A percentile compares a stretch with the other conserved stretches of the same genome.
These are phyloP conservation scores for Xylaria nigripes DNA, from an alignment of 495 filamentous ascomycete genomes.

Conservation along the genomic window DNA sequence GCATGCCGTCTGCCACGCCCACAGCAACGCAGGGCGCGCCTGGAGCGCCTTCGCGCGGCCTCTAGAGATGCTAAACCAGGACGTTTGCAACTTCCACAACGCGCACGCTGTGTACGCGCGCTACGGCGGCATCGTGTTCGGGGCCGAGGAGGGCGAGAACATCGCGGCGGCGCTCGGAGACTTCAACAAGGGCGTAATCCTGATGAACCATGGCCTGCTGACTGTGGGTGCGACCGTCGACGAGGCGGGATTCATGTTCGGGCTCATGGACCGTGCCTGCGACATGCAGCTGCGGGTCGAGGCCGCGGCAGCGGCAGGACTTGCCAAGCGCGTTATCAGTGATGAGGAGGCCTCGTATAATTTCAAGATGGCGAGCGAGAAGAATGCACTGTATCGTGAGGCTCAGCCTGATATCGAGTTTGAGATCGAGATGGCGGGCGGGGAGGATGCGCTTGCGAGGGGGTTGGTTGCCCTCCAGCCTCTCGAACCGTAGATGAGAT, in stretches of 20 bases:
- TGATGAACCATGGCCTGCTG: conserved; percentile 49
- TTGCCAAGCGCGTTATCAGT: conserved; percentile 36
- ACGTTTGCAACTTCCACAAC: conserved; percentile 47
- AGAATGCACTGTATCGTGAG: conserved; percentile 36
- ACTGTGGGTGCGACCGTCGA: conserved; percentile 47
- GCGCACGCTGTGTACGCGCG: conserved; percentile 43
- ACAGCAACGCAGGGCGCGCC: conserved; percentile 45
- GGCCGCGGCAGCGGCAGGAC: conserved; percentile 35
- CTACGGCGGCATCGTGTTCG: conserved; percentile 52
- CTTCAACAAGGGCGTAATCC: conserved; percentile 39
- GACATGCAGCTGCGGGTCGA: conserved; percentile 43
- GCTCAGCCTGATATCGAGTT: conserved; percentile 39
- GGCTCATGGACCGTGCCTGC: conserved; percentile 43
- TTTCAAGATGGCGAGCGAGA: conserved; percentile 45
- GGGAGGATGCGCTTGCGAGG: conserved; percentile 31
- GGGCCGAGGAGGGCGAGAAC: conserved; percentile 39
- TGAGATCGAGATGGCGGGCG: conserved; percentile 36
- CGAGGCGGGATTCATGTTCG: conserved; percentile 48
- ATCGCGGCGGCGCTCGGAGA: conserved; percentile 43
- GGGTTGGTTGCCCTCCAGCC: conserved; percentile 29
- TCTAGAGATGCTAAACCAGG: conserved; percentile 53
- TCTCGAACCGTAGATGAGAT: conserved; percentile 4
- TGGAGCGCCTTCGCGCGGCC: conserved; percentile 45
- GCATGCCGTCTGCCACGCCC: conserved; percentile 49
- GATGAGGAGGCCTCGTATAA: conserved; percentile 47